These are phyloP conservation scores for Magnusiomyces magnusii DNA, from an alignment of 1,139 yeast genomes.

Conservation along the genomic window DNA sequence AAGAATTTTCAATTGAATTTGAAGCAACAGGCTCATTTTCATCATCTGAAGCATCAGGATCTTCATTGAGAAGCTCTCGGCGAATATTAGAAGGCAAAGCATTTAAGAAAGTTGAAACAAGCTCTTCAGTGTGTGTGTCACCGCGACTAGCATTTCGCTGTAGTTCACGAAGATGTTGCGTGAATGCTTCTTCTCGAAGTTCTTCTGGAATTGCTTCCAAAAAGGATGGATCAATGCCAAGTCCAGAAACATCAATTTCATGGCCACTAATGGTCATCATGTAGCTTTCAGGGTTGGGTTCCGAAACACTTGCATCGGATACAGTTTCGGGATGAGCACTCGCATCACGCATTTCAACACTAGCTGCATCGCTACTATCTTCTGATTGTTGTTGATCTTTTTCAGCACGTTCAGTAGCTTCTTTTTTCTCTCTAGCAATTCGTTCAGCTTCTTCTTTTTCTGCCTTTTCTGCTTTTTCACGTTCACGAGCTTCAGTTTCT, in stretches of 20 bases:
- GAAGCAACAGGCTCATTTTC: conserved; percentile 24
- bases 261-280: conserved; percentile 68
- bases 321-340: conserved; percentile 9
- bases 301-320: neutral
- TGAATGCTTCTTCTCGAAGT: conserved; percentile 86
- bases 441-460: conserved; percentile 21
- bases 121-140: conserved; percentile 45
- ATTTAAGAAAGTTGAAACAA: conserved; percentile 74
- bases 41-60: conserved; percentile 35
- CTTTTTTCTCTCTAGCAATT: conserved; percentile 31
- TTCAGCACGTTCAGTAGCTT: conserved; percentile 19
- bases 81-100: conserved; percentile 74
- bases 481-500: conserved; percentile 33
- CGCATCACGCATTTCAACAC: conserved; percentile 16
- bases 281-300: neutral
- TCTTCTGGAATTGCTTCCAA: conserved; percentile 87
- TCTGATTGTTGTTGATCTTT: conserved; percentile 15
- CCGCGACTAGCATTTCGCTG: conserved; percentile 34
- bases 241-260: conserved; percentile 77
- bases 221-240: conserved; percentile 90
- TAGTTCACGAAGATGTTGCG: conserved; percentile 73
- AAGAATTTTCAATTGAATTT: conserved; percentile 28
- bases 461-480: conserved; percentile 32
- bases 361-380: conserved; percentile 15
- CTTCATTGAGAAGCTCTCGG: conserved; percentile 66